Evolutionary conservation across 805 yeast species (phyloP).

Genomic region (Kockiozyma suomiensis): DNA sequence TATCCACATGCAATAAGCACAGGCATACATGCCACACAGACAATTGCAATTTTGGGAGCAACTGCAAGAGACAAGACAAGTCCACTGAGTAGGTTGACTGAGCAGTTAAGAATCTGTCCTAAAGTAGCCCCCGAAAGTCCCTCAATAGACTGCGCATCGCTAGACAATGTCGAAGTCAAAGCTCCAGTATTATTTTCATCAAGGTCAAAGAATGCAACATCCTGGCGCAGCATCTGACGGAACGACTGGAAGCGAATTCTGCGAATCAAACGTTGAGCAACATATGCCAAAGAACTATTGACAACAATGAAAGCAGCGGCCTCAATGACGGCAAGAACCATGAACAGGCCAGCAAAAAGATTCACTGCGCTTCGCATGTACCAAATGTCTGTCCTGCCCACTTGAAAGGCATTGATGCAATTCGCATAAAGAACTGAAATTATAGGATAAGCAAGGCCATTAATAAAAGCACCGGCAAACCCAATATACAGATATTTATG

Average conservation of each 20-base stretch:
- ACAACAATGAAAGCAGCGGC: constrained; percentile 17
- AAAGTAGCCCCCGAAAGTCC: constrained; percentile 40
- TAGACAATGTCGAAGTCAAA: constrained; percentile 36
- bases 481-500: constrained; percentile 28
- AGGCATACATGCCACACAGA: constrained; percentile 45
- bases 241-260: constrained; percentile 36
- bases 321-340: constrained; percentile 33
- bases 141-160: constrained; percentile 39
- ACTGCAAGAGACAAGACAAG: constrained; percentile 45
- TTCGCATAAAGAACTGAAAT: constrained; percentile 46
- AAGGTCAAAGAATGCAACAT: constrained; percentile 38
- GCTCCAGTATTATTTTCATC: constrained; percentile 39
- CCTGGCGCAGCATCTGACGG: constrained; percentile 38
- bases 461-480: constrained; percentile 15
- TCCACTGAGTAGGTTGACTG: constrained; percentile 46
- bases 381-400: constrained; percentile 37
- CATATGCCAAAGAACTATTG: constrained; percentile 27
- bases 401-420: constrained; percentile 41
- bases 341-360: constrained; percentile 34
- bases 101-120: constrained; percentile 39
- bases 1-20: constrained; percentile 47
- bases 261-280: constrained; percentile 33
- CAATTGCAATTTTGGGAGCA: constrained; percentile 49
- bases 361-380: constrained; percentile 45
- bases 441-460: constrained; percentile 35